Base-by-base conservation (phyloP, 2,329 filamentous ascomycete genomes). In the Penicillium rolfsii region DNA sequence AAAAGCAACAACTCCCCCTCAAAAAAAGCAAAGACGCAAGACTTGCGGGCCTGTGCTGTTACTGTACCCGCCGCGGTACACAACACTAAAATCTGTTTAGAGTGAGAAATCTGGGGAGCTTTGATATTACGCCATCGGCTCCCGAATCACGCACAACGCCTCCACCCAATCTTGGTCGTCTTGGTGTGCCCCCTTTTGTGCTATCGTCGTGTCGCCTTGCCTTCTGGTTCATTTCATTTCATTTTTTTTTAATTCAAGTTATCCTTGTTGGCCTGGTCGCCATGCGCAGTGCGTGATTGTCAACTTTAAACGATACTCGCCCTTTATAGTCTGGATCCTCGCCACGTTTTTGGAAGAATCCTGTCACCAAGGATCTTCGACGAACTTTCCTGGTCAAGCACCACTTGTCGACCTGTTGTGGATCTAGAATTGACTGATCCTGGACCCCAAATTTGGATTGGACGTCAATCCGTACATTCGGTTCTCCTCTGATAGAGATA, bases 41-140 rank as follows among this genome's bases (percentile, higher is more conserved):
- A 43, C 4, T 46, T 4, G 24, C 26, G 45, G 45, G 26, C 45
- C 16, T 30, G 45, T 30, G 8, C 53, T 30, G 28, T 33, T 33
- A 9, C 43, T 33, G 30, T 33, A 33, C 30, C 26, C 22, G 43
- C 40, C n/a, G n/a, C 40, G 24, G n/a, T 36, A 40, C 16, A 40
- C 12, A 22, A 22, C 40, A 14, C 48, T 35, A 35, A 49, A 57
- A 52, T 22, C 41, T 54, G 33, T 30, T 36, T 9, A 12, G 35
- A 14, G 35, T 26, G 19, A 43, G 36, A 61, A 57, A 63, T 62
- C 60, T 60, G 61, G 65, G 59, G 66, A 65, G 58, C 46, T 66
- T 63, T 49, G 67, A 67, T 70, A 69, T 70, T 67, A 64, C 67
- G 67, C 67, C 67, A 69, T 70, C 54, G 52, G 50, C 40, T 30